These are phyloP conservation scores for Yarrowia sp. DNA, from an alignment of 805 yeast genomes.

Conservation along the genomic window DNA sequence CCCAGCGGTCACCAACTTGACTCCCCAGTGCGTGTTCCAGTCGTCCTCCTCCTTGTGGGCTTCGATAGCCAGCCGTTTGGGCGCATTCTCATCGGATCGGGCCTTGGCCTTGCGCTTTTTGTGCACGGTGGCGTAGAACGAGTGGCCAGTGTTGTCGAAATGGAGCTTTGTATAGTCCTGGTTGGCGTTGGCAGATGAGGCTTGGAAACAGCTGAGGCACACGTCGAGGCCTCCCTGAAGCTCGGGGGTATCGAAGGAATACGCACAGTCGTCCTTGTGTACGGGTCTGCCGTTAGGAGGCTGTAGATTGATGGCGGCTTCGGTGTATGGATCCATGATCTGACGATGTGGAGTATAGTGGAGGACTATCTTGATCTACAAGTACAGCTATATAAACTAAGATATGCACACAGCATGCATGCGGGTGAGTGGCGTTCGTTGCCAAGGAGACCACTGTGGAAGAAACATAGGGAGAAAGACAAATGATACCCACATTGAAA, in stretches of 20 bases:
- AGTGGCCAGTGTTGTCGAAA: constrained; percentile 49
- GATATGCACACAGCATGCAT: neutral
- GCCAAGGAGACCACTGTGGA: neutral
- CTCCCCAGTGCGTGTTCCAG: constrained; percentile 46
- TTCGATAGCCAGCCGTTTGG: constrained; percentile 58
- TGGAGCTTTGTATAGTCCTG: constrained; percentile 62
- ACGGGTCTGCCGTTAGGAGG: constrained; percentile 39
- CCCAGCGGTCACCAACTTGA: constrained; percentile 39
- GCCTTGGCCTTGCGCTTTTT: constrained; percentile 49
- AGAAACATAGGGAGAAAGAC: neutral
- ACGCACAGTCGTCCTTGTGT: constrained; percentile 87
- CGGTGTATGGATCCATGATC: constrained; percentile 20
- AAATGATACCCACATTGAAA: too few relatives aligned
- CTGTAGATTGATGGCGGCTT: constrained; percentile 15
- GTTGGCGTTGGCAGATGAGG: constrained; percentile 58
- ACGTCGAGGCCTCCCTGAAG: constrained; percentile 62
- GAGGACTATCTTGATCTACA: neutral
- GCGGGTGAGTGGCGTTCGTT: constrained; percentile 1
- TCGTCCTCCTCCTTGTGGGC: constrained; percentile 61
- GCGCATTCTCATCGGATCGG: constrained; percentile 31
- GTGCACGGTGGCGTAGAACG: constrained; percentile 55
- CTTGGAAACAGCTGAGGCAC: constrained; percentile 61
- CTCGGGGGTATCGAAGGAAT: constrained; percentile 60
- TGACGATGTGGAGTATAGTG: neutral
- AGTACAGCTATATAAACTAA: neutral